Percentiles rank a stretch among this genome's conserved stretches.
phyloP scores from a whole-genome alignment of 208 protist species.

The Porcisia hertigi region DNA sequence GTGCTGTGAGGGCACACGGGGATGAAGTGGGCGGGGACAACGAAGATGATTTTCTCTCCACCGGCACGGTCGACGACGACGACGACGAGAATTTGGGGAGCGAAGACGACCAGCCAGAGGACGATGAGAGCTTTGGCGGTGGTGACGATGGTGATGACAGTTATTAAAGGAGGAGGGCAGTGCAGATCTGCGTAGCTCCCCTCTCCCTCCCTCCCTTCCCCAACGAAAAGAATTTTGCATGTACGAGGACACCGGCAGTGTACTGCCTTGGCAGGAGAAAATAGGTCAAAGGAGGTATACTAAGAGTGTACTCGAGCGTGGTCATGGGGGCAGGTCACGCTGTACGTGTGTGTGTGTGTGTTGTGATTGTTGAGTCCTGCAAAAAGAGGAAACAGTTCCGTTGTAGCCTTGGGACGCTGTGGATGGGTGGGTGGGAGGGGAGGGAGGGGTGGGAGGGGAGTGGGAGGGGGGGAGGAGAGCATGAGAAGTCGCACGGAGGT shows the following conservation, averaged over 20 bases:
- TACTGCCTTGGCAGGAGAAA: neutral
- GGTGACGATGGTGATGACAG: conserved; percentile 52
- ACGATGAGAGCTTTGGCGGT: conserved; percentile 45
- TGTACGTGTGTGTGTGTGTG: conserved; percentile 1
- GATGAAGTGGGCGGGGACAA: conserved; percentile 22
- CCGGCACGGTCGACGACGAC: conserved; percentile 44
- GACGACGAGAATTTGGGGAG: conserved; percentile 59
- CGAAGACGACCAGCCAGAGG: conserved; percentile 28
- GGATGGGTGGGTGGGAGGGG: neutral
- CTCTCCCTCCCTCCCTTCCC: neutral
- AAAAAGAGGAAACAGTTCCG: neutral
- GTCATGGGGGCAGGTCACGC: neutral
- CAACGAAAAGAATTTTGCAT: neutral
- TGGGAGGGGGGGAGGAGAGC: neutral
- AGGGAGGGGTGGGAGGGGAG: neutral
- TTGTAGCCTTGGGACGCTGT: neutral
- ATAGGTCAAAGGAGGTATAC: neutral
- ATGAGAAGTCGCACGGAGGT: neutral
- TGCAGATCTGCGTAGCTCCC: neutral
- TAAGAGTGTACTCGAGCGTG: neutral
- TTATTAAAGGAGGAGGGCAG: conserved; percentile 21
- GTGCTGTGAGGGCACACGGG: conserved; percentile 1
- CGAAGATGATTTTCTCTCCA: conserved; percentile 57
- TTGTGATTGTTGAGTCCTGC: neutral
- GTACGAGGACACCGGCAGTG: neutral